Percentiles rank a stretch among this genome's conserved stretches.
Evolutionary conservation across 176 grass and related monocot species (phyloP).

Genomic region (Musa beccarii): DNA sequence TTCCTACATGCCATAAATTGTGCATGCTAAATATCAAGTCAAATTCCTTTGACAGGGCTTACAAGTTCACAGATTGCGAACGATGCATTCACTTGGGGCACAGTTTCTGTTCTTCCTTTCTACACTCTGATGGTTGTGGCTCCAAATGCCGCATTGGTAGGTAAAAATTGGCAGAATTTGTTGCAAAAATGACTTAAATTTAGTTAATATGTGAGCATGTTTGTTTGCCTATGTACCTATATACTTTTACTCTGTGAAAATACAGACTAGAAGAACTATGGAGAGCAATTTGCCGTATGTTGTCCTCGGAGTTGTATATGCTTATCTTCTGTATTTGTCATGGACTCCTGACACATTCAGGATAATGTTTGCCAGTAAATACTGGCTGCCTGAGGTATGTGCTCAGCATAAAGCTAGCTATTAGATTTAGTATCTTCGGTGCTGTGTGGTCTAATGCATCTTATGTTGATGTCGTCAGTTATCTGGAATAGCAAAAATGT

Average conservation of each 20-base stretch:
- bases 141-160: conserved; percentile 75
- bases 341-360: conserved; percentile 77
- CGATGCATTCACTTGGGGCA: conserved; percentile 77
- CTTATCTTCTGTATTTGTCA: conserved; percentile 77
- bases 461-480: conserved; percentile 36
- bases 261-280: conserved; percentile 67
- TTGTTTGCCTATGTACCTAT: not conserved
- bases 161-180: conserved; percentile 8
- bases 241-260: not conserved
- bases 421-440: not conserved
- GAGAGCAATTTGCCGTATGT: conserved; percentile 79
- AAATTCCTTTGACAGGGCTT: conserved; percentile 35
- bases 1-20: not conserved
- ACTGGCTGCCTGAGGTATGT: conserved; percentile 87
- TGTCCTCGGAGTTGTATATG: conserved; percentile 58
- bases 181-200: not conserved
- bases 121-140: conserved; percentile 96
- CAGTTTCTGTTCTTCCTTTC: conserved; percentile 84
- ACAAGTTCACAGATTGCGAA: conserved; percentile 68
- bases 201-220: no score
- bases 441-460: not conserved
- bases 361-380: conserved; percentile 86
- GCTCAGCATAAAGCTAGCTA: not conserved
- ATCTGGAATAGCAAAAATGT: conserved; percentile 70
- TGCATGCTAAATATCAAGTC: not conserved